These are phyloP conservation scores for Solanum chilense DNA, from an alignment of 257 asterid genomes.

Conservation along the genomic window DNA sequence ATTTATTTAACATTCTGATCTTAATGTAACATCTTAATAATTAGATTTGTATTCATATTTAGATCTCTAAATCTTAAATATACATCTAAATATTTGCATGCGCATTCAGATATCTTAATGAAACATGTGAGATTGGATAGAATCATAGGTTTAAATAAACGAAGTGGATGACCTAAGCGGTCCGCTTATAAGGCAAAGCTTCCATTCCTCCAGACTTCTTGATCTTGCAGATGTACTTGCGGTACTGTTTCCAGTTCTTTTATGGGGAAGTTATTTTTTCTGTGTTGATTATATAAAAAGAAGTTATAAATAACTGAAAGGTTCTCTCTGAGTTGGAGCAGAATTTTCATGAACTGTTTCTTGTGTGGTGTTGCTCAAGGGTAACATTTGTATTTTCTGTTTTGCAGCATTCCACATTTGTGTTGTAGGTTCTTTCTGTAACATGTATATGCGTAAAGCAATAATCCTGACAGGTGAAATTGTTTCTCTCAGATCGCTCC, in stretches of 20 bases:
- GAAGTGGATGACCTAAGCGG: neutral
- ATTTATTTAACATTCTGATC: neutral
- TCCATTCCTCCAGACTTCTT: neutral
- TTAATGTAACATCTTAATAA: neutral
- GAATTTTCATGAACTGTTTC: neutral
- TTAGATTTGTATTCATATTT: neutral
- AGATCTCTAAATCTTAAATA: neutral
- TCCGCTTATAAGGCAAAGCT: neutral
- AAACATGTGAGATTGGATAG: neutral
- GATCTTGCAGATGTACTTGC: slow-evolving; percentile 3
- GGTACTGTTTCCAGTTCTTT: neutral
- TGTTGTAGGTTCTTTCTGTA: slow-evolving; percentile 5
- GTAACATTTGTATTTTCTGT: slow-evolving; percentile 11
- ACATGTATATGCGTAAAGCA: neutral
- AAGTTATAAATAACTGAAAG: slow-evolving; percentile 45
- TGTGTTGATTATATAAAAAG: neutral
- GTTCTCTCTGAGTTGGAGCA: slow-evolving; percentile 20
- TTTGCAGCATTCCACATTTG: slow-evolving; percentile 79
- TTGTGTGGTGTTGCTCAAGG: neutral
- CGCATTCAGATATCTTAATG: neutral
- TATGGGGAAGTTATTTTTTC: neutral
- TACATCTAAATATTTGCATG: neutral
- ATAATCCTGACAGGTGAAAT: neutral
- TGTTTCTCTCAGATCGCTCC: slow-evolving; percentile 73
- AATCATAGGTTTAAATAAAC: neutral